Evolutionary conservation across 768 basidiomycete species (phyloP).

Genomic region (Trametes meyenii): DNA sequence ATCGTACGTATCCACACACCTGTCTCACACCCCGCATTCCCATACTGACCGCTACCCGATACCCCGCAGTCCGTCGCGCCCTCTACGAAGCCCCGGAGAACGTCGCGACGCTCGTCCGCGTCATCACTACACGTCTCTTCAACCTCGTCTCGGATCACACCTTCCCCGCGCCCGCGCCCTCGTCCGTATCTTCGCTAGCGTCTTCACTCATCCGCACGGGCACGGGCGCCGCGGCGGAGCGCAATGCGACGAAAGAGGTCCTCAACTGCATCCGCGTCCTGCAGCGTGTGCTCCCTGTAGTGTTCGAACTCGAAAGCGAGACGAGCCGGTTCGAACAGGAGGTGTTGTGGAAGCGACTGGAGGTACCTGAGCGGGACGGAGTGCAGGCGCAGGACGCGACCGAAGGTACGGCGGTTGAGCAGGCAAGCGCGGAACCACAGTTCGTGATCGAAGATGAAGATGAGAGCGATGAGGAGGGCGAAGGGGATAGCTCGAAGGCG

Average conservation of each 20-base stretch:
- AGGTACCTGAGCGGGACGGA: constrained; percentile 41
- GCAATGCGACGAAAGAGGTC: constrained; percentile 81
- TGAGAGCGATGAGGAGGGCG: constrained; percentile 43
- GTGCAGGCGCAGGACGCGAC: constrained; percentile 20
- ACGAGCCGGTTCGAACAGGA: constrained; percentile 74
- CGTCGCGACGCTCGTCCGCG: constrained; percentile 77
- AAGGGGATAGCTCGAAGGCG: neutral
- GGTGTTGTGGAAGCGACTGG: constrained; percentile 78
- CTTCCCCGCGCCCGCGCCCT: constrained; percentile 62
- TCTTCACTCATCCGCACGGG: constrained; percentile 68
- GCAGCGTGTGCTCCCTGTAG: constrained; percentile 85
- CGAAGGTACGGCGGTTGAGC: constrained; percentile 25
- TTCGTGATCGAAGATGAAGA: constrained; percentile 93
- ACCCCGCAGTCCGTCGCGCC: constrained; percentile 71
- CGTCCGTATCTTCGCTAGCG: constrained; percentile 66
- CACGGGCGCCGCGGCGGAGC: constrained; percentile 47
- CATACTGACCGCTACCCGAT: neutral
- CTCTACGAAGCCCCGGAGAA: constrained; percentile 85
- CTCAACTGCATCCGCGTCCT: constrained; percentile 92
- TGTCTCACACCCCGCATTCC: neutral
- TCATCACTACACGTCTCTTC: constrained; percentile 69
- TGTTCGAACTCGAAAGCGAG: constrained; percentile 81
- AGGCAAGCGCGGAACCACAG: constrained; percentile 48
- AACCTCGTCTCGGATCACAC: constrained; percentile 79
- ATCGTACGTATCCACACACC: constrained; percentile 55